A percentile compares a stretch with the other conserved stretches of the same genome.
Conservation (phyloP, 805 yeast species). For the Zygosaccharomyces gambellarensis region DNA sequence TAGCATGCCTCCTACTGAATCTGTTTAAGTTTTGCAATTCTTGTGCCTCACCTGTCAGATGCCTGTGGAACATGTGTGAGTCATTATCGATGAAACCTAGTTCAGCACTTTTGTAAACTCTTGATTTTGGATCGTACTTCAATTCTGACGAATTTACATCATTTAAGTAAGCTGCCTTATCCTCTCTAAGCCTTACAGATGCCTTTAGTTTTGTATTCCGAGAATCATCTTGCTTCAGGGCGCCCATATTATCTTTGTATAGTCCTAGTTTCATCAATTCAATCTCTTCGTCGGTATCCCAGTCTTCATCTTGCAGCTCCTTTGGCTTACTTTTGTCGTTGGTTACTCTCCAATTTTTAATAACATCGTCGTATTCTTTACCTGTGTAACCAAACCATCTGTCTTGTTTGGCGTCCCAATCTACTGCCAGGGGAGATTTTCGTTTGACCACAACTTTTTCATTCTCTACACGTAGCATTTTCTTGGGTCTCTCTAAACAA, state of each 20-base stretch:
- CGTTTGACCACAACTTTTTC: slow-evolving; percentile 25
- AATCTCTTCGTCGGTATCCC: slow-evolving; percentile 42
- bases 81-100: slow-evolving; percentile 37
- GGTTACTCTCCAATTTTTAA: slow-evolving; percentile 42
- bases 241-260: slow-evolving; percentile 20
- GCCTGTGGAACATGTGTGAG: slow-evolving; percentile 48
- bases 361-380: slow-evolving; percentile 51
- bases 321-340: slow-evolving; percentile 24
- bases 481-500: slow-evolving; percentile 55
- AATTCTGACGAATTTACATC: slow-evolving; percentile 44
- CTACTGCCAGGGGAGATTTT: slow-evolving; percentile 21
- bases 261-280: slow-evolving; percentile 41
- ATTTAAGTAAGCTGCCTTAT: slow-evolving; percentile 65
- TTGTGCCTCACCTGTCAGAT: slow-evolving; percentile 52
- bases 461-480: slow-evolving; percentile 28
- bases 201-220: slow-evolving; percentile 16
- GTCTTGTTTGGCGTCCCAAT: slow-evolving; percentile 70
- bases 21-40: slow-evolving; percentile 45
- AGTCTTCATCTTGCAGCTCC: slow-evolving; percentile 13
- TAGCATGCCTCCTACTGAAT: slow-evolving; percentile 46
- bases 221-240: slow-evolving; percentile 20
- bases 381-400: slow-evolving; percentile 77
- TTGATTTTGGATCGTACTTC: slow-evolving; percentile 52
- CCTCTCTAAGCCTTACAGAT: slow-evolving; percentile 62
- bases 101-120: slow-evolving; percentile 35